These are phyloP conservation scores for Gossypium sturtianum DNA, from an alignment of 345 rosid genomes.

Conservation along the genomic window DNA sequence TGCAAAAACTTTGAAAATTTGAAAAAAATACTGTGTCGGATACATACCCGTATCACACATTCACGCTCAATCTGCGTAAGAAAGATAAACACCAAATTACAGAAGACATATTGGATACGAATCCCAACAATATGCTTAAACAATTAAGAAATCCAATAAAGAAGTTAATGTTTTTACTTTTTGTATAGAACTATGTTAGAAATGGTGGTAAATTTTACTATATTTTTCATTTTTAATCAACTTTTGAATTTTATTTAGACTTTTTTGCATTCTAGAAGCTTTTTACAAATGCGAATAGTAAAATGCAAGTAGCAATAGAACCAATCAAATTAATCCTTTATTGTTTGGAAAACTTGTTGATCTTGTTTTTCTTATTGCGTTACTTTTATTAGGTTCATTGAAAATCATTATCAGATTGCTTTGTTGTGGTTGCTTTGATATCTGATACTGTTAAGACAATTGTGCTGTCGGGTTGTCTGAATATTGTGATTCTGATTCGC, in stretches of 20 bases:
- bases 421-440: background rate
- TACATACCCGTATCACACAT: background rate
- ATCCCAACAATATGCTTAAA: background rate
- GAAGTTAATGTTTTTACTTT: background rate
- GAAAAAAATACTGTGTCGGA: background rate
- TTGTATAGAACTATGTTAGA: background rate
- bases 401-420: background rate
- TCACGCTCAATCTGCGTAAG: background rate
- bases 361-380: background rate
- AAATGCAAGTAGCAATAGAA: background rate
- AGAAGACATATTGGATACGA: background rate
- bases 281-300: background rate
- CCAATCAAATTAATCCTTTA: background rate
- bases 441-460: background rate
- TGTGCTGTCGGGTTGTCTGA: background rate
- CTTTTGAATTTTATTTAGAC: background rate
- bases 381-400: background rate
- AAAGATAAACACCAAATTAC: background rate
- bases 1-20: background rate
- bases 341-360: background rate
- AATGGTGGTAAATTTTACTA: background rate
- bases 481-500: background rate
- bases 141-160: background rate
- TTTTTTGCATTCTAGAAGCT: background rate
- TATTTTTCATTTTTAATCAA: background rate